These are phyloP conservation scores for Trichosporon ovoides DNA, from an alignment of 1,284 basidiomycete species.

Conservation along the genomic window DNA sequence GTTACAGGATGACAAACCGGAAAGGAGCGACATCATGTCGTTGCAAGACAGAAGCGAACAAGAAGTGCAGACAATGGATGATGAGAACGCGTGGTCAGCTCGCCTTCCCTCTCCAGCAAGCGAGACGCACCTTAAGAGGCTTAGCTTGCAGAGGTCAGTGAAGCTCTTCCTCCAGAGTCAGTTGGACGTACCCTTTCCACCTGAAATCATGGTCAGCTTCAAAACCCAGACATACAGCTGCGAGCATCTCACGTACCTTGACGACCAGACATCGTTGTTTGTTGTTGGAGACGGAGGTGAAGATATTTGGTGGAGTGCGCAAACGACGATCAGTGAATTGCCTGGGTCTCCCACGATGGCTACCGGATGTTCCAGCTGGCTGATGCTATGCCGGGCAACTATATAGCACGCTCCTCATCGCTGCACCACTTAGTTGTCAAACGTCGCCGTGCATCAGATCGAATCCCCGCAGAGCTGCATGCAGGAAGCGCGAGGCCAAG, in stretches of 20 bases:
- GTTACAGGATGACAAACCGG: too few species aligned
- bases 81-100: not conserved
- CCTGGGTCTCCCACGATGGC: not conserved
- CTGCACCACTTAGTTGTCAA: too few species aligned
- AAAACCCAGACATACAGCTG: too few species aligned
- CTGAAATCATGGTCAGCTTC: conserved; percentile 4
- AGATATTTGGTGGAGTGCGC: not conserved
- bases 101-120: not conserved
- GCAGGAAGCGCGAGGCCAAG: too few species aligned
- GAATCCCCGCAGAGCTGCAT: too few species aligned
- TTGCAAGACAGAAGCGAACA: not conserved
- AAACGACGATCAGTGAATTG: conserved; percentile 3
- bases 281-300: not conserved
- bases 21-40: not conserved
- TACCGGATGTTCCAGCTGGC: too few species aligned
- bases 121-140: conserved; percentile 25
- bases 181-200: conserved; percentile 11
- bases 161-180: not conserved
- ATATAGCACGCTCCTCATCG: too few species aligned
- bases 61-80: not conserved
- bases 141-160: conserved; percentile 17
- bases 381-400: too few species aligned
- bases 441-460: too few species aligned
- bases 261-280: conserved; percentile 21
- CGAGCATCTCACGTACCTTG: conserved; percentile 15